Base-by-base conservation (phyloP, 2,329 filamentous ascomycete species). In the Huntiella moniliformis region DNA sequence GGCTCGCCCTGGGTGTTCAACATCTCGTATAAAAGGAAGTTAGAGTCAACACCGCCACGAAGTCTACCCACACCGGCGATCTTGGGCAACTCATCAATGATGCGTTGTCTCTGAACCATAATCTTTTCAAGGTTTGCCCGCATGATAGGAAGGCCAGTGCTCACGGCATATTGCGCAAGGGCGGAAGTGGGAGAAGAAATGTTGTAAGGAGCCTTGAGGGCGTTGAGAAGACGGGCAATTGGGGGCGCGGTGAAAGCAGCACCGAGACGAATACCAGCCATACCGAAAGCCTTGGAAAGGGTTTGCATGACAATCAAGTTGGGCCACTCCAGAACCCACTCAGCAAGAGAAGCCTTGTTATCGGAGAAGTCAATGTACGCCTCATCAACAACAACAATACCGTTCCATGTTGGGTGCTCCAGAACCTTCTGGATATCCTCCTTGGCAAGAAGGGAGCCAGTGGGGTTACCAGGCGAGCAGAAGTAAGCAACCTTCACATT, bases 291-390 rank as follows among this genome's bases (percentile, higher is more conserved):
- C 62, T 98, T 98, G 56, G 83, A 93, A n/a, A 96, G 71, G 1
- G 91, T 98, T 67, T 98, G 91, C 83, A 96, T 85, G 48, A 98
- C 87, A 13, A 95, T 86, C 18, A 98, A 69, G 61, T 98, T 98
- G 43, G 88, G 87, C 75, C 83, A 92, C 56, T 94, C 86, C 33
- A 73, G 69, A 1, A 93, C 87, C 80, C 84, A 93, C 62, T 93
- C 83, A 18, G 91, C 88, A 18, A 96, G 71, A 53, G 82, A 92
- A 37, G 82, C 71, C 18, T 74, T 77, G 12, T 62, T 77, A 4
- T 77, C 76, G 5, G 87, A 80, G 57, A 96, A 98, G 63, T 98
- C 91, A 55, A 98, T 60, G 63, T 98, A 98, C 13, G 91, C 91
- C 64, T 98, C 91, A 60, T 98, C 91, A 18, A 96, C 67, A 3